phyloP scores from a whole-genome alignment of 1,284 basidiomycete genomes.

The Puccinia coronata region DNA sequence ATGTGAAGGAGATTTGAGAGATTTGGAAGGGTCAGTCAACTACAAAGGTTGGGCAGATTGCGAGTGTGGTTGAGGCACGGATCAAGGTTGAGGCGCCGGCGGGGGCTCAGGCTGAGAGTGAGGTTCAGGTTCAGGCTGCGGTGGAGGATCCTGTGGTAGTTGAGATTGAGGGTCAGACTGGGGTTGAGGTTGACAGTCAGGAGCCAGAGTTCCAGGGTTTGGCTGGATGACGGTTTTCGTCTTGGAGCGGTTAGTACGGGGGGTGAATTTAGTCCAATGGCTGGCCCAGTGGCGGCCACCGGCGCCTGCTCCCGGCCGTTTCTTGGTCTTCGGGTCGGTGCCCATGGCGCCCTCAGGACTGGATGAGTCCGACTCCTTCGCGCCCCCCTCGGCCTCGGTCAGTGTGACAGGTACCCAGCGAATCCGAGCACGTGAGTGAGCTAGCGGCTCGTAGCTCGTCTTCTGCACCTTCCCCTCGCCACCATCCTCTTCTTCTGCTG shows the following conservation, averaged over 20 bases:
- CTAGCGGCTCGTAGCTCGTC: conserved; percentile 19
- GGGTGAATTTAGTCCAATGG: conserved; percentile 43
- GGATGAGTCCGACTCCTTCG: conserved; percentile 23
- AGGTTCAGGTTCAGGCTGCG: neutral
- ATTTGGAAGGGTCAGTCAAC: no score
- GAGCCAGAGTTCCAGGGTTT: no score
- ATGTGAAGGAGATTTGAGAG: no score
- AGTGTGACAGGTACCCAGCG: conserved; percentile 21
- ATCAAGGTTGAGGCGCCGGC: neutral
- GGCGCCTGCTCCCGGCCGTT: conserved; percentile 6
- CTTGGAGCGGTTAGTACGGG: conserved; percentile 7
- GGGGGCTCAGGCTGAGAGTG: neutral
- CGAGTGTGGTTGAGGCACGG: neutral
- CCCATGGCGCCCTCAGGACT: conserved; percentile 20
- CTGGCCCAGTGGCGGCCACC: conserved; percentile 37
- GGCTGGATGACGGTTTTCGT: neutral
- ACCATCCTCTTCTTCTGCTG: neutral
- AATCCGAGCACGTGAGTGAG: conserved; percentile 3
- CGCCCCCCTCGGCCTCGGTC: neutral
- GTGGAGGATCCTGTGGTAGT: neutral
- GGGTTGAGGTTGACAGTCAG: neutral
- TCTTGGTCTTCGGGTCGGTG: conserved; percentile 27
- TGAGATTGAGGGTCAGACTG: neutral
- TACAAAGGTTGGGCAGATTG: no score
- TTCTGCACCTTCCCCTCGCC: neutral